A percentile compares a stretch with the other conserved stretches of the same genome.
Evolutionary conservation across 78 protist species (phyloP).

Genomic region (Reticulomyxa filosa): DNA sequence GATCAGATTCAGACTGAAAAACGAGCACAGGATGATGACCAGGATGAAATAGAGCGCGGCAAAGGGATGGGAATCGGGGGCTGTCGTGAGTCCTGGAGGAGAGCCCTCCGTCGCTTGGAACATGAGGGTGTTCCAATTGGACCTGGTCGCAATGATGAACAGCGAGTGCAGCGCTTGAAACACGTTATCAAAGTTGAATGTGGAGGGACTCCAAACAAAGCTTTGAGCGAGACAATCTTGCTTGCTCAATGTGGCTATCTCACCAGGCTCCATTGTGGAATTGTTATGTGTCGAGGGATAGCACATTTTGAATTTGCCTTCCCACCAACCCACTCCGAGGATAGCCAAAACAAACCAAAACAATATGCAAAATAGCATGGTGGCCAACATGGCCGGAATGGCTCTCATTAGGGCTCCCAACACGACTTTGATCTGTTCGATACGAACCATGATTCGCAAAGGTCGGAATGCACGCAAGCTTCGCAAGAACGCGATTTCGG

Average conservation of each 20-base stretch:
- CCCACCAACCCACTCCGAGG: neutral
- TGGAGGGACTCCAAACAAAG: too few species aligned
- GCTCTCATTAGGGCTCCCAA: too few species aligned
- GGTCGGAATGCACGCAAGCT: neutral
- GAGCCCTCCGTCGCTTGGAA: neutral
- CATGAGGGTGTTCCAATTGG: conserved; percentile 4
- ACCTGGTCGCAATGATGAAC: conserved; percentile 4
- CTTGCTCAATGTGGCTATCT: too few species aligned
- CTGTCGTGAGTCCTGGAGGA: neutral
- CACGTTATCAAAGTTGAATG: neutral
- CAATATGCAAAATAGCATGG: neutral
- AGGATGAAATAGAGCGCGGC: neutral
- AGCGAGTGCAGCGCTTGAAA: neutral
- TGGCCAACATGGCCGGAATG: neutral
- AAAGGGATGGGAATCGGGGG: neutral
- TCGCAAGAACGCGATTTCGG: neutral
- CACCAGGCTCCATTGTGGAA: too few species aligned
- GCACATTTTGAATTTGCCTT: too few species aligned
- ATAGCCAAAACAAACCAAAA: neutral
- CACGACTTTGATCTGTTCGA: too few species aligned
- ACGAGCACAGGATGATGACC: conserved; percentile 6
- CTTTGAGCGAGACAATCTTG: too few species aligned
- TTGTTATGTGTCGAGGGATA: too few species aligned
- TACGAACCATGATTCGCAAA: neutral
- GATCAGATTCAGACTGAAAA: conserved; percentile 1